Conservation (phyloP, 129 eudicot species). For the Mikania micrantha region DNA sequence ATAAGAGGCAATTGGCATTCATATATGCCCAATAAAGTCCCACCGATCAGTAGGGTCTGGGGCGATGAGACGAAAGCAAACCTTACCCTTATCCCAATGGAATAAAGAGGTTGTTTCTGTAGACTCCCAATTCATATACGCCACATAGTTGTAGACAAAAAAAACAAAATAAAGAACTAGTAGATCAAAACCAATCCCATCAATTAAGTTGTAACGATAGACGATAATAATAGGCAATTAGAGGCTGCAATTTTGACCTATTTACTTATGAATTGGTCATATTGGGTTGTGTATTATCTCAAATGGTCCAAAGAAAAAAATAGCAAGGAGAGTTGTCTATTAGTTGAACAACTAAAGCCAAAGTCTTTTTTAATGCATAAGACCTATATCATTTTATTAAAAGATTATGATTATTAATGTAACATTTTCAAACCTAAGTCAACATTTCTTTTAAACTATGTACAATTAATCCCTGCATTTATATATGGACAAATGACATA, state of each 20-base stretch:
- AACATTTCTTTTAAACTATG: not conserved
- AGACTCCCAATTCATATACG: no score
- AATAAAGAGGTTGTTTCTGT: no score
- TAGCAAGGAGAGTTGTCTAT: no score
- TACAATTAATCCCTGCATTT: not conserved
- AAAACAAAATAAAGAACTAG: no score
- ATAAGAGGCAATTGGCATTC: no score
- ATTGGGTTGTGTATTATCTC: not conserved
- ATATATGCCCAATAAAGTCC: no score
- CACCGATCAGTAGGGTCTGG: no score
- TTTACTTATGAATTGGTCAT: not conserved
- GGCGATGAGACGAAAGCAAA: no score
- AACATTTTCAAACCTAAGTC: no score
- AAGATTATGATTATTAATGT: not conserved
- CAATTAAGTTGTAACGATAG: not conserved
- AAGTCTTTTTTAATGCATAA: not conserved
- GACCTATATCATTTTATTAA: not conserved
- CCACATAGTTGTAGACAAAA: no score
- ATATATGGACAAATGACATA: slow-evolving; percentile 12
- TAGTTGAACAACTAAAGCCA: not conserved
- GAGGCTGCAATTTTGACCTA: not conserved
- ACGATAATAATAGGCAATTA: not conserved
- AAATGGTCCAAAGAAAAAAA: not conserved
- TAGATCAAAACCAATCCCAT: not conserved
- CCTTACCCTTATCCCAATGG: no score